Evolutionary conservation across 306 rosid species (phyloP).

Genomic region (Boehmeria nivea): DNA sequence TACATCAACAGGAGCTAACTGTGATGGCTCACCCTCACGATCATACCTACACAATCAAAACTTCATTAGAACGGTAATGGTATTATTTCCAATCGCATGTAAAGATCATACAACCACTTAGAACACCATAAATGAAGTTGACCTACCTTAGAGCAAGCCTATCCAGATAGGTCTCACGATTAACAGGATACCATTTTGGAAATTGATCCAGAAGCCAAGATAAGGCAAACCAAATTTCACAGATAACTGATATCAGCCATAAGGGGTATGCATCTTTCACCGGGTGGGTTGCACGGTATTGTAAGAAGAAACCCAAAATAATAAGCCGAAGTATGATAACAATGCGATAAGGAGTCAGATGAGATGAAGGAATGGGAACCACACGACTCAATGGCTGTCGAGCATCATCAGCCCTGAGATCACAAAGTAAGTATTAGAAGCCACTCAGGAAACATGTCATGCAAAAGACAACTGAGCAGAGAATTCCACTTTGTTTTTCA

Average conservation of each 20-base stretch:
- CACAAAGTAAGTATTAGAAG: conserved; percentile 3
- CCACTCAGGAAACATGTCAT: not conserved
- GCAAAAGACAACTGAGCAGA: not conserved
- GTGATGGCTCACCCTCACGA: conserved; percentile 97
- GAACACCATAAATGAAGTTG: conserved; percentile 11
- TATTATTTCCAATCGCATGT: not conserved
- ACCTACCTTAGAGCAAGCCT: conserved; percentile 78
- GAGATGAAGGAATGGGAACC: conserved; percentile 83
- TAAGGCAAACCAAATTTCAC: conserved; percentile 98
- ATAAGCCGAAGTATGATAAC: conserved; percentile 90
- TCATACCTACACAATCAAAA: conserved; percentile 58
- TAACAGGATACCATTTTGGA: conserved; percentile 91
- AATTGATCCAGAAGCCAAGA: conserved; percentile 99
- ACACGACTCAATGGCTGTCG: conserved; percentile 93
- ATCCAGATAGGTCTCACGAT: conserved; percentile 94
- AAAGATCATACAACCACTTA: not conserved
- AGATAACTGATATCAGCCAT: conserved; percentile 92
- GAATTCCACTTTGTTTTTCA: not conserved
- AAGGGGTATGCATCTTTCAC: conserved; percentile 88
- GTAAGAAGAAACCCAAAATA: conserved; percentile 88
- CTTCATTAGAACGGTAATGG: conserved; percentile 16
- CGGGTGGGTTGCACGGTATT: conserved; percentile 94
- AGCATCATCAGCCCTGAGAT: conserved; percentile 88
- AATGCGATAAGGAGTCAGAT: conserved; percentile 86
- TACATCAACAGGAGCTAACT: conserved; percentile 83